Evolutionary conservation across 2,329 filamentous ascomycete species (phyloP), one percentile per base, ranked within the genome.

Genomic region (Rhytidhysteron rufulum): DNA sequence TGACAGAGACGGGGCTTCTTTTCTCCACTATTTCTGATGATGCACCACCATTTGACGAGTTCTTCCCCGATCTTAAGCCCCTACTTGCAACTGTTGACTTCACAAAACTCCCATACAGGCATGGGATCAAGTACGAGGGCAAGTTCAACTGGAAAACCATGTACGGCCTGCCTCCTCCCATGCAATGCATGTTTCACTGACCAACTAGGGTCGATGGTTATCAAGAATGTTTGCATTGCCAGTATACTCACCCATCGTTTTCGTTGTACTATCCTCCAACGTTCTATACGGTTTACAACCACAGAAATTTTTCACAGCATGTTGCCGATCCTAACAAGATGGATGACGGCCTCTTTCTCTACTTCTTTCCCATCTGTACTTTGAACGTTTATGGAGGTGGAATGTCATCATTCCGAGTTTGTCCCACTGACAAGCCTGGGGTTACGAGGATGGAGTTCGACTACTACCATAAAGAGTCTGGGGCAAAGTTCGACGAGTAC

Each of bases 91-190:
- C 58, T 31, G 73, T 78, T 3, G 73, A 79, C 42, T 80, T 79
- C 51, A 77, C 74, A 4, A 66, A 71, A 40, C 62, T 77, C 2
- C 74, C 74, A 0, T 66, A 77, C 47, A 67, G 74, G 3, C 67
- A 70, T 17, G 74, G 72, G 31, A 74, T 79, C 46, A 69, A 67
- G n/a, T 80, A 79, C 40, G 67, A 73, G 37, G 76, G 77, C 3
- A 66, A 67, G 0, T 79, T 79, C 63, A 80, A 80, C 53, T 79
- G 75, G 75, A 79, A 79, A 52, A 78, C 75, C 1, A 78, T 78
- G 74, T 72, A 57, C 13, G 13, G 24, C 24, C 24, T 27, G 24
- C 7, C 13, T 7, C 24, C 7, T 27, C 24, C 24, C 24, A 27
- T 27, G 24, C 8, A 27, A 27, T 8, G 24, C 24, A 13, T 30